A percentile compares a stretch with the other conserved stretches of the same genome.
These are phyloP conservation scores for Crithidia bombi DNA, from an alignment of 208 protist species.

Conservation along the genomic window DNA sequence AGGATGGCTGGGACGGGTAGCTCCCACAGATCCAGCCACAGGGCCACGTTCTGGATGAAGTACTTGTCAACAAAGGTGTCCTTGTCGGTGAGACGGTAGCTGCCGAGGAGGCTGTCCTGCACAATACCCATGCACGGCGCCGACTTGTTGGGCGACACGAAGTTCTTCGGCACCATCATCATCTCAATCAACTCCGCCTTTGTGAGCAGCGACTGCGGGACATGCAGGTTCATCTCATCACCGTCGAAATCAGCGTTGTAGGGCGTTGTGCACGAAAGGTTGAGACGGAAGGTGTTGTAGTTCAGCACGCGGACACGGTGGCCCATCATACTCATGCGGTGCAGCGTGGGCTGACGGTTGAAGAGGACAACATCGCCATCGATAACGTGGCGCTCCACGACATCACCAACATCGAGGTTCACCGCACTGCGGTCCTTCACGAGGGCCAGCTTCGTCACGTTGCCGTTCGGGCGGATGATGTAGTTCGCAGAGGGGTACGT, in stretches of 20 bases:
- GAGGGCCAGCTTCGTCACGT: conserved; percentile 92
- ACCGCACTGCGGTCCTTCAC: conserved; percentile 83
- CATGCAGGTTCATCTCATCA: conserved; percentile 99
- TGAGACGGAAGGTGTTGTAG: conserved; percentile 99
- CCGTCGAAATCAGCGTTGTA: conserved; percentile 99
- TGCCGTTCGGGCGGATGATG: conserved; percentile 88
- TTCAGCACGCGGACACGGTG: conserved; percentile 97
- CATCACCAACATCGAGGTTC: conserved; percentile 90
- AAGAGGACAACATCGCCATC: conserved; percentile 99
- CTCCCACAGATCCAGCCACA: conserved; percentile 97
- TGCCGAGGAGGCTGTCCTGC: conserved; percentile 98
- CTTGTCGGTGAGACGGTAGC: conserved; percentile 93
- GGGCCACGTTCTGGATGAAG: conserved; percentile 98
- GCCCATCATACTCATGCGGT: conserved; percentile 99
- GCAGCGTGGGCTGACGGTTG: conserved; percentile 99
- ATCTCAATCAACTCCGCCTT: conserved; percentile 97
- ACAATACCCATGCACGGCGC: conserved; percentile 99
- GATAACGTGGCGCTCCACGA: conserved; percentile 98
- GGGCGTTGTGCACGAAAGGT: conserved; percentile 98
- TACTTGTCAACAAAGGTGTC: conserved; percentile 97
- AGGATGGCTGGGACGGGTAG: conserved; percentile 98
- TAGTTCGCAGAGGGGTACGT: conserved; percentile 98
- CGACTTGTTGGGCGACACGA: conserved; percentile 99
- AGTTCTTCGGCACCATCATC: conserved; percentile 99
- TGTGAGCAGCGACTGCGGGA: conserved; percentile 97